Conservation (phyloP, 768 basidiomycete species). For the Termitomyces eurrhizus region DNA sequence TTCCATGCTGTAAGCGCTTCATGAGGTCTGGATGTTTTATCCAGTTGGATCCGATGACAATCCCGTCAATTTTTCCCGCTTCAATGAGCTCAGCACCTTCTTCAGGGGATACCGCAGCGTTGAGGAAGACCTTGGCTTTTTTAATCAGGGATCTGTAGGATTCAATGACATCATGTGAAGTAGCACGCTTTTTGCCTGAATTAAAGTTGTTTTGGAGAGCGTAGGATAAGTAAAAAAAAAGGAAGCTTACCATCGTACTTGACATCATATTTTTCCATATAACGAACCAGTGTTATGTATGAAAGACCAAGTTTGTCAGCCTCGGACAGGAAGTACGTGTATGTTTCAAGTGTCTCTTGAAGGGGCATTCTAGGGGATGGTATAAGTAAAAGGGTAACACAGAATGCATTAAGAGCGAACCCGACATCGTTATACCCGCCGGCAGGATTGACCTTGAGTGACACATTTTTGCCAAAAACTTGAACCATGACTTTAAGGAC, state of each 20-base stretch:
- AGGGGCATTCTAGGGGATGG: constrained; percentile 34
- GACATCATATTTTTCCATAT: constrained; percentile 20
- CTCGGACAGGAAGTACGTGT: constrained; percentile 35
- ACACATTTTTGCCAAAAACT: constrained; percentile 42
- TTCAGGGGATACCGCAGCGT: constrained; percentile 30
- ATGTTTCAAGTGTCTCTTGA: constrained; percentile 39
- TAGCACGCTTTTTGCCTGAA: constrained; percentile 31
- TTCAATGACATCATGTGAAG: constrained; percentile 34
- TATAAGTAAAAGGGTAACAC: neutral
- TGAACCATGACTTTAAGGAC: constrained; percentile 38
- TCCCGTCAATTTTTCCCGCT: constrained; percentile 30
- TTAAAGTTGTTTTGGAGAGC: neutral
- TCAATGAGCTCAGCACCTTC: constrained; percentile 35
- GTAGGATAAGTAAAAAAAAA: neutral
- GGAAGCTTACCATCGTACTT: constrained; percentile 27
- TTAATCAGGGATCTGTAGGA: constrained; percentile 32
- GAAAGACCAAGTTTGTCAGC: constrained; percentile 33
- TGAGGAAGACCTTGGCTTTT: constrained; percentile 34
- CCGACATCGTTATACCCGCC: constrained; percentile 45
- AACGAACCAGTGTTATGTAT: constrained; percentile 30
- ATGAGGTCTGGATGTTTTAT: constrained; percentile 39
- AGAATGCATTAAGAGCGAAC: constrained; percentile 17
- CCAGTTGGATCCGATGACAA: constrained; percentile 33
- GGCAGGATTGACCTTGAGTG: constrained; percentile 39
- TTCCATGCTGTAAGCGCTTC: constrained; percentile 31